phyloP scores from a whole-genome alignment of 257 asterid genomes.

The Salvia rosmarinus region DNA sequence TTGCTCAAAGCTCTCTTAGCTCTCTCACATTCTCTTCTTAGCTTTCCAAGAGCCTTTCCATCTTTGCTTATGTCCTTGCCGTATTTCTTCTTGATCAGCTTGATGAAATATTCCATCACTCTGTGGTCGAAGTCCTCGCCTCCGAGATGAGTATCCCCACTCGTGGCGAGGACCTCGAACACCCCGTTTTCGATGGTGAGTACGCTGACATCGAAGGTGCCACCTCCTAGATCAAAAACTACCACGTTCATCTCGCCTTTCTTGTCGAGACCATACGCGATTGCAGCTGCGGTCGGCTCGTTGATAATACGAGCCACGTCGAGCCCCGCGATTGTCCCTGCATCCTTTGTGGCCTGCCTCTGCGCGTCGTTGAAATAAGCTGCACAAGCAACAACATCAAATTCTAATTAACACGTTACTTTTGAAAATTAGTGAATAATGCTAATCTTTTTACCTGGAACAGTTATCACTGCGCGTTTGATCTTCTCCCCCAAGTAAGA shows the following conservation, averaged over 20 bases:
- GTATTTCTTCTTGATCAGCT: slow-evolving; percentile 54
- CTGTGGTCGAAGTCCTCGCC: slow-evolving; percentile 65
- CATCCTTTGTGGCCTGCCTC: slow-evolving; percentile 62
- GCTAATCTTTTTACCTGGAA: slow-evolving; percentile 48
- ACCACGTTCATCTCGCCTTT: slow-evolving; percentile 56
- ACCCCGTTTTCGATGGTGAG: slow-evolving; percentile 51
- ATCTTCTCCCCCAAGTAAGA: slow-evolving; percentile 53
- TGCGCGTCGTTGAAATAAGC: slow-evolving; percentile 65
- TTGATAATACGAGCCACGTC: slow-evolving; percentile 59
- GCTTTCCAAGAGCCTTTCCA: slow-evolving; percentile 52
- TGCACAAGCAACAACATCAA: slow-evolving; percentile 31
- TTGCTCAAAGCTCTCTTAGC: slow-evolving; percentile 60
- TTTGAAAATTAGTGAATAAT: no score
- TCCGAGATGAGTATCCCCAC: slow-evolving; percentile 60
- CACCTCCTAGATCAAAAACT: slow-evolving; percentile 62
- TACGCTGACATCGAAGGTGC: slow-evolving; percentile 61
- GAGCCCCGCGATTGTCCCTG: slow-evolving; percentile 53
- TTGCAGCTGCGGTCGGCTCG: slow-evolving; percentile 66
- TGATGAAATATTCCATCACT: slow-evolving; percentile 57
- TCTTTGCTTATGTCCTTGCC: slow-evolving; percentile 57
- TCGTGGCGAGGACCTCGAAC: slow-evolving; percentile 59
- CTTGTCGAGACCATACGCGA: slow-evolving; percentile 59
- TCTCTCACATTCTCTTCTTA: slow-evolving; percentile 52
- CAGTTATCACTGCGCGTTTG: slow-evolving; percentile 53
- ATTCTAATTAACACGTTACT: no score